phyloP scores from a whole-genome alignment of 805 yeast genomes.

The Zygosaccharomyces gambellarensis region DNA sequence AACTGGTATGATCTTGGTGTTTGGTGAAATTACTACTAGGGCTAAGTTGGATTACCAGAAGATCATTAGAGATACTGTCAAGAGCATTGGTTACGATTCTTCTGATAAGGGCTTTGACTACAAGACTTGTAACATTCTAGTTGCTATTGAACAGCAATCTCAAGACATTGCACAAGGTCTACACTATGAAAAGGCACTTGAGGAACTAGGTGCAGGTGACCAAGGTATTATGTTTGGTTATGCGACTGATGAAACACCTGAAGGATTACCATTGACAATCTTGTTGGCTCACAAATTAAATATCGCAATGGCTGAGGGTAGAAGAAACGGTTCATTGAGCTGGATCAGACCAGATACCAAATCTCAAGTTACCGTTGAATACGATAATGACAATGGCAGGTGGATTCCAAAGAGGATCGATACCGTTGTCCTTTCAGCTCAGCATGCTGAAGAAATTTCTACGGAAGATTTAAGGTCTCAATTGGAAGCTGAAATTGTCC shows the following conservation, averaged over 20 bases:
- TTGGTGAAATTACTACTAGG: conserved; percentile 98
- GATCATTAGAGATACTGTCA: conserved; percentile 95
- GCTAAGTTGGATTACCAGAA: conserved; percentile 95
- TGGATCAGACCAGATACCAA: conserved; percentile 99
- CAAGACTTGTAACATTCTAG: conserved; percentile 98
- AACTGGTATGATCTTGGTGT: conserved; percentile 99
- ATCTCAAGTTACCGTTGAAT: conserved; percentile 98
- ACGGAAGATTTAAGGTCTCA: conserved; percentile 86
- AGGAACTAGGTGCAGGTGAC: conserved; percentile 99
- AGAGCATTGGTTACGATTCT: conserved; percentile 95
- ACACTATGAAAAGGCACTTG: conserved; percentile 92
- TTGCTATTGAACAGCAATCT: conserved; percentile 98
- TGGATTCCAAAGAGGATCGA: conserved; percentile 94
- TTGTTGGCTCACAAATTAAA: conserved; percentile 92
- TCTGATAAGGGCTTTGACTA: conserved; percentile 97
- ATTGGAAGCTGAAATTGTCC: conserved; percentile 73
- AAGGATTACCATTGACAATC: conserved; percentile 91
- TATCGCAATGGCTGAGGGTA: conserved; percentile 93
- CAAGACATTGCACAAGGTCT: conserved; percentile 99
- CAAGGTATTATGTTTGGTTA: conserved; percentile 99
- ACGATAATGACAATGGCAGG: conserved; percentile 90
- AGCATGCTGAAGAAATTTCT: conserved; percentile 93
- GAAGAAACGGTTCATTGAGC: conserved; percentile 89
- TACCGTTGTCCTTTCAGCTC: conserved; percentile 95
- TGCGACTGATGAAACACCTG: conserved; percentile 98